phyloP scores from a whole-genome alignment of 495 filamentous ascomycete genomes.

The Venustampulla echinocandica region DNA sequence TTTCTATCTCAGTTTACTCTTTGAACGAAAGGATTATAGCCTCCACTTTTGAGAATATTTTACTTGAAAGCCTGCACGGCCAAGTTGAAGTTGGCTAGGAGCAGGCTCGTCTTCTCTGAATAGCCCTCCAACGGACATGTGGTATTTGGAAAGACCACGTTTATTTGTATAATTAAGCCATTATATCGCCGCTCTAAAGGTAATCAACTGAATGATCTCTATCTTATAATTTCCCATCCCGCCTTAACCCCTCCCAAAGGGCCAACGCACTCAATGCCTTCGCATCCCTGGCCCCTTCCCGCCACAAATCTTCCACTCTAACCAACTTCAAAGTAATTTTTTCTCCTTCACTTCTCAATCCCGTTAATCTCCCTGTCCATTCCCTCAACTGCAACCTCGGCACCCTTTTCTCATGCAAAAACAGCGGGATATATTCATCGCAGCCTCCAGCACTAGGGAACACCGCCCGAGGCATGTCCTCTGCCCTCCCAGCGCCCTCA shows the following conservation, averaged over 20 bases:
- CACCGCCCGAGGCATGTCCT: constrained; percentile 51
- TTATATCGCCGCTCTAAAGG: too few relatives aligned
- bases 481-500: too few relatives aligned
- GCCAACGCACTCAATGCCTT: constrained; percentile 74
- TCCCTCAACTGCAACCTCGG: constrained; percentile 52
- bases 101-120: too few relatives aligned
- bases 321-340: constrained; percentile 76
- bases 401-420: constrained; percentile 63
- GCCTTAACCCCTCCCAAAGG: constrained; percentile 62
- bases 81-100: too few relatives aligned
- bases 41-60: too few relatives aligned
- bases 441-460: constrained; percentile 75
- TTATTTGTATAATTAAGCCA: too few relatives aligned
- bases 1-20: too few relatives aligned
- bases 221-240: constrained; percentile 59
- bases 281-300: constrained; percentile 62
- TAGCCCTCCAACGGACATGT: too few relatives aligned
- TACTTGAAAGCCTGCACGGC: too few relatives aligned
- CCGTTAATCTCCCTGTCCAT: constrained; percentile 69
- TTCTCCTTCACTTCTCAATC: constrained; percentile 68
- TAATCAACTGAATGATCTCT: too few relatives aligned
- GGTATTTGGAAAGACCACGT: too few relatives aligned
- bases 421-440: constrained; percentile 78
- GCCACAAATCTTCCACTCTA: constrained; percentile 65
- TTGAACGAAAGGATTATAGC: too few relatives aligned